A percentile compares a stretch with the other conserved stretches of the same genome.
These are phyloP conservation scores for Astragalus glycyphyllos DNA, from an alignment of 306 rosid genomes.

Conservation along the genomic window DNA sequence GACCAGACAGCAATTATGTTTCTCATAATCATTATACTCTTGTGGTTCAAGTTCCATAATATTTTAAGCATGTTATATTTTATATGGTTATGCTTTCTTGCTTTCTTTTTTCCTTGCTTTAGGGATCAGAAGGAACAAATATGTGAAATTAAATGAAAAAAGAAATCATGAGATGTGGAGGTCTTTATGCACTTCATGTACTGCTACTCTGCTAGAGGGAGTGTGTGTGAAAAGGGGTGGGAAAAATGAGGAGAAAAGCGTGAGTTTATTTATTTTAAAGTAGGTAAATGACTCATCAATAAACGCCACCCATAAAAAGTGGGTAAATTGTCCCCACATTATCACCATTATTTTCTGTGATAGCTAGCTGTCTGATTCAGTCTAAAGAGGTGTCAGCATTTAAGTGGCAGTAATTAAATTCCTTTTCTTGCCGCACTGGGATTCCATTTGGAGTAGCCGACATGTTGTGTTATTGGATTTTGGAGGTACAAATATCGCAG, in stretches of 20 bases:
- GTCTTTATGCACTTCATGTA: too few species aligned
- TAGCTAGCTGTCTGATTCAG: conserved; percentile 2
- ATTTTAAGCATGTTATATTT: conserved; percentile 18
- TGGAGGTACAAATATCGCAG: neutral
- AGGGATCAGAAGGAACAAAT: neutral
- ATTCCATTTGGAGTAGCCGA: conserved; percentile 14
- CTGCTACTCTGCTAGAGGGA: too few species aligned
- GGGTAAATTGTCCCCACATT: conserved; percentile 5
- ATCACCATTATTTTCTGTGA: conserved; percentile 32
- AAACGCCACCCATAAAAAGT: conserved; percentile 6
- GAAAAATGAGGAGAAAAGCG: too few species aligned
- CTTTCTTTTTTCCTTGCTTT: conserved; percentile 25
- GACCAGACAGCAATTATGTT: neutral
- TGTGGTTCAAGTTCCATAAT: neutral
- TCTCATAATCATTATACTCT: neutral
- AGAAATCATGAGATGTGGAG: neutral
- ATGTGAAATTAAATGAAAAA: neutral
- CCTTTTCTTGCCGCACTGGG: neutral
- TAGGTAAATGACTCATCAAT: neutral
- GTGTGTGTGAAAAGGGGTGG: too few species aligned
- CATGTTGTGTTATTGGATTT: too few species aligned
- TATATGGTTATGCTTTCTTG: conserved; percentile 15
- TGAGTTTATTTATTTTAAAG: too few species aligned
- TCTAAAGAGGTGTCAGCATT: conserved; percentile 8
- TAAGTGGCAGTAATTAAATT: conserved; percentile 13